Conservation (phyloP, 192 early-diverging fungal genomes). For the Backusella psychrophila region DNA sequence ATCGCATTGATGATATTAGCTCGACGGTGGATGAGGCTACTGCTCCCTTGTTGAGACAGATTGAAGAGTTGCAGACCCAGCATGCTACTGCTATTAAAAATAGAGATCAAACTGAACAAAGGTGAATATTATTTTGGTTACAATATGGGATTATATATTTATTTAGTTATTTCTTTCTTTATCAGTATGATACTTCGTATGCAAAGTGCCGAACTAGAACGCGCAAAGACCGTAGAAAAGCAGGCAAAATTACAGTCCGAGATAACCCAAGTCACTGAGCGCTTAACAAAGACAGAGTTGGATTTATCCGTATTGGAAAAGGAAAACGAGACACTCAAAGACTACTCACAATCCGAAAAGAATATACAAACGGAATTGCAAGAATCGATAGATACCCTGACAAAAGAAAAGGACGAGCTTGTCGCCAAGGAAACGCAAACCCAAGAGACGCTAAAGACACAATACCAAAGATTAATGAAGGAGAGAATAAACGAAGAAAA, state of each 20-base stretch:
- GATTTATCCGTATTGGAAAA: neutral
- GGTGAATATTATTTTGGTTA: conserved; percentile 6
- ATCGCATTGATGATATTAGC: conserved; percentile 37
- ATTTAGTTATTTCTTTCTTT: neutral
- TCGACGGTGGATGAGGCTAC: conserved; percentile 43
- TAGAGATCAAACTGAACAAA: conserved; percentile 45
- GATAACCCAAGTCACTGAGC: neutral
- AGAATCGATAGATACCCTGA: neutral
- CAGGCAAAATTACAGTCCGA: conserved; percentile 15
- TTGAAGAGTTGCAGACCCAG: conserved; percentile 46
- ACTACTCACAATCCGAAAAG: neutral
- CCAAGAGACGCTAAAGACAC: conserved; percentile 36
- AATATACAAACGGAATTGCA: neutral
- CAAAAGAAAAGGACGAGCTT: neutral
- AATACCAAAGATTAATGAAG: conserved; percentile 34
- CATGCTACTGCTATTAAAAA: conserved; percentile 34
- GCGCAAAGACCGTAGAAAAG: conserved; percentile 35
- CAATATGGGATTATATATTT: no score
- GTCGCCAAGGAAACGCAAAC: neutral
- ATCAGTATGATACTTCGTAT: conserved; percentile 12
- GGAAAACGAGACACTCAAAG: neutral
- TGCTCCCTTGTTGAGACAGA: conserved; percentile 41
- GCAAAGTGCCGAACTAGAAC: conserved; percentile 26
- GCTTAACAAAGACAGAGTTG: neutral
- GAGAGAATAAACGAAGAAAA: conserved; percentile 42